Evolutionary conservation across 2,329 filamentous ascomycete genomes (phyloP).

Genomic region (Curvularia spicifera): DNA sequence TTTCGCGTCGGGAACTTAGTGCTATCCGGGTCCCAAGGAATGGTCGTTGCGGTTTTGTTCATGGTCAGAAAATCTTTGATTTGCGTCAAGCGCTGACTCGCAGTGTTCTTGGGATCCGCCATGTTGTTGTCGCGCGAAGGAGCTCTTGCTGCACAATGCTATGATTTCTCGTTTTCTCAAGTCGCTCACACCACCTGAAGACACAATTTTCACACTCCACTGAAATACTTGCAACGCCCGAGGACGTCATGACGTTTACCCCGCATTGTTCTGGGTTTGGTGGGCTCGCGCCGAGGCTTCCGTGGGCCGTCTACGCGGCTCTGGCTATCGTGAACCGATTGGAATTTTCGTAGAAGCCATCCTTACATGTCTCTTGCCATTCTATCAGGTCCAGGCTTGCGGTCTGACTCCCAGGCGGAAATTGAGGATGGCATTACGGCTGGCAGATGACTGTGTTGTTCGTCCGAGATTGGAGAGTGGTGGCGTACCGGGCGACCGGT

Average conservation of each 20-base stretch:
- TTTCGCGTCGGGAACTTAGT: constrained; percentile 60
- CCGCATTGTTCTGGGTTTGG: constrained; percentile 9
- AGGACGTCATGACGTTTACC: constrained; percentile 9
- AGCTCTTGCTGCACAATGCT: not conserved
- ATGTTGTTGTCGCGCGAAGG: constrained; percentile 23
- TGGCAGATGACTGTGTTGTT: not conserved
- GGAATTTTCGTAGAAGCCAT: not conserved
- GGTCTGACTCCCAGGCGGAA: not conserved
- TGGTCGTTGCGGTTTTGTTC: constrained; percentile 55
- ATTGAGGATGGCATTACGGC: not conserved
- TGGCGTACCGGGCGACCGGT: constrained; percentile 6
- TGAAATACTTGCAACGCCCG: not conserved
- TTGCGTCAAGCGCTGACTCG: constrained; percentile 50
- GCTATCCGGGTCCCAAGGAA: constrained; percentile 63
- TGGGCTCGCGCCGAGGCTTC: constrained; percentile 4
- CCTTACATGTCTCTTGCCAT: not conserved
- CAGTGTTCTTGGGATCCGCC: constrained; percentile 44
- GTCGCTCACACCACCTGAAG: not conserved
- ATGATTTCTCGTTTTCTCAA: not conserved
- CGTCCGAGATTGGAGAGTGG: not conserved
- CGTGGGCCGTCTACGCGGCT: not conserved
- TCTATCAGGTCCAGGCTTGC: not conserved
- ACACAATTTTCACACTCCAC: not conserved
- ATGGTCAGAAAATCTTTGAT: constrained; percentile 55
- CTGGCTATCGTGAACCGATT: constrained; percentile 3